These are phyloP conservation scores for Terfezia claveryi DNA, from an alignment of 495 filamentous ascomycete species.

Conservation along the genomic window DNA sequence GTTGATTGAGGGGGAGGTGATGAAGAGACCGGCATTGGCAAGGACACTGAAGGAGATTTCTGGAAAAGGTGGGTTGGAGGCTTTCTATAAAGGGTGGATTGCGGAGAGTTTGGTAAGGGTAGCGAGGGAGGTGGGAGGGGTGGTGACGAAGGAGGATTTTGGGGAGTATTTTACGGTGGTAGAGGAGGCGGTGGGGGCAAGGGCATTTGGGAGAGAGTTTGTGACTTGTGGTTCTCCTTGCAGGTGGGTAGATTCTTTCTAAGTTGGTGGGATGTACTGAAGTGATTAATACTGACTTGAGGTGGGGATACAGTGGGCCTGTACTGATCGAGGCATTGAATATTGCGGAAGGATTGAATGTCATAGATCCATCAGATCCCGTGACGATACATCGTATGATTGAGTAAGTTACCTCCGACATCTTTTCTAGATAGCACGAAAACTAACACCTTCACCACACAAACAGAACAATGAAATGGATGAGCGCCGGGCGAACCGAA, in stretches of 20 bases:
- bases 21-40: constrained; percentile 9
- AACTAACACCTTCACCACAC: background rate
- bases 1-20: constrained; percentile 9
- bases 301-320: constrained; percentile 5
- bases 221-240: constrained; percentile 16
- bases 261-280: background rate
- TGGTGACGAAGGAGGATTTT: constrained; percentile 13
- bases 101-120: constrained; percentile 3
- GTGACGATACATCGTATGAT: constrained; percentile 13
- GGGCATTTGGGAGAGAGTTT: constrained; percentile 10
- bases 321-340: constrained; percentile 18
- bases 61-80: constrained; percentile 5
- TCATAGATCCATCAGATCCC: constrained; percentile 9
- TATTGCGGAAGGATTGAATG: constrained; percentile 14
- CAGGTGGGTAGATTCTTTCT: constrained; percentile 4
- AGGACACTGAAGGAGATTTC: constrained; percentile 11
- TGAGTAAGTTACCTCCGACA: constrained; percentile 4
- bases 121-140: constrained; percentile 9
- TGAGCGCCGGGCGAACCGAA: constrained; percentile 18
- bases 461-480: constrained; percentile 19
- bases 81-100: constrained; percentile 17
- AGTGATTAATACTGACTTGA: constrained; percentile 2
- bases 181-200: constrained; percentile 10
- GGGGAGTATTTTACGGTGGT: constrained; percentile 11
- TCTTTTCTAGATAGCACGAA: background rate